Evolutionary conservation across 495 filamentous ascomycete species (phyloP).

Genomic region (Eremomyces bilateralis): DNA sequence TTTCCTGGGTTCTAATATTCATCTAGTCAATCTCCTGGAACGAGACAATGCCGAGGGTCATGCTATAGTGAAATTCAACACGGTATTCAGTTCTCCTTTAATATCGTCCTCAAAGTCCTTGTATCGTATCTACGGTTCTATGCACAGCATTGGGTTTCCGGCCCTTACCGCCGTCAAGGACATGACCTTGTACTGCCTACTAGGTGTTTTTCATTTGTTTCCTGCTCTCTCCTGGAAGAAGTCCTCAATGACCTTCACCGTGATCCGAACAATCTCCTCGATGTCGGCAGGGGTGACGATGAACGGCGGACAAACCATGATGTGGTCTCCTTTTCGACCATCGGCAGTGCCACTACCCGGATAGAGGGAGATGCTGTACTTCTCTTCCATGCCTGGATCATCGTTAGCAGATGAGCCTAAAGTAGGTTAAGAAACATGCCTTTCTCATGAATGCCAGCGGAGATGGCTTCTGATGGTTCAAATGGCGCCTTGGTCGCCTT

Average conservation of each 20-base stretch:
- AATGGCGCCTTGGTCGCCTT: slow-evolving; percentile 34
- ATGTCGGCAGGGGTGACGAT: slow-evolving; percentile 27
- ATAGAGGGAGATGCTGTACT: slow-evolving; percentile 46
- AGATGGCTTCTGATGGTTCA: slow-evolving; percentile 9
- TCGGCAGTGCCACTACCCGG: slow-evolving; percentile 45
- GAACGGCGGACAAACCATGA: slow-evolving; percentile 56
- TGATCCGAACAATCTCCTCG: slow-evolving; percentile 12
- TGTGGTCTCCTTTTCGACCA: slow-evolving; percentile 48
- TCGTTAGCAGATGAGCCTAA: slow-evolving; percentile 21
- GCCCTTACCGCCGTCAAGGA: too few relatives aligned
- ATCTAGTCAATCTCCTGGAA: too few relatives aligned
- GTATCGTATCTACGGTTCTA: too few relatives aligned
- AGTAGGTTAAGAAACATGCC: slow-evolving; percentile 10
- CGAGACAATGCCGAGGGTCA: too few relatives aligned
- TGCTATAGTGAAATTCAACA: too few relatives aligned
- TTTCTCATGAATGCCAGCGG: slow-evolving; percentile 16
- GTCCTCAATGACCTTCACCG: slow-evolving; percentile 12
- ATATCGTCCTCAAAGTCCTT: too few relatives aligned
- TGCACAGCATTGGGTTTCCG: not conserved
- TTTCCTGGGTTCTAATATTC: too few relatives aligned
- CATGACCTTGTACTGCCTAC: too few relatives aligned
- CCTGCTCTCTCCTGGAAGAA: slow-evolving; percentile 17
- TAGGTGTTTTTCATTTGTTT: too few relatives aligned
- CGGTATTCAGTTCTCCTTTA: too few relatives aligned
- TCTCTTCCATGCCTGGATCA: slow-evolving; percentile 11